Evolutionary conservation across 352 stramenopile genomes (phyloP).

Genomic region (Phytophthora citricola): DNA sequence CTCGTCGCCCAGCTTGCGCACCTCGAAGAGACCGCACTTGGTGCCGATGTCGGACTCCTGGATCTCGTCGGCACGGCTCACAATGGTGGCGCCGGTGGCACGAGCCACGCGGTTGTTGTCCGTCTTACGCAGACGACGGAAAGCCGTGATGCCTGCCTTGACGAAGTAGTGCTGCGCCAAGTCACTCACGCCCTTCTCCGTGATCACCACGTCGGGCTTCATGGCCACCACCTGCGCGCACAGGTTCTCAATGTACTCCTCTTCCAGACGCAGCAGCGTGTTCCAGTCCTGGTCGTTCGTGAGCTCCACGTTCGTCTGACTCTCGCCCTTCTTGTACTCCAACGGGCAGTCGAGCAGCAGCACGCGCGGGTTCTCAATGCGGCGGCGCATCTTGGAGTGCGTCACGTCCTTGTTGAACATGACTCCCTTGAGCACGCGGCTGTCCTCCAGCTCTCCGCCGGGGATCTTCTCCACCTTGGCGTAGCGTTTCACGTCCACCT

Average conservation of each 20-base stretch:
- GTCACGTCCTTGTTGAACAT: constrained; percentile 99
- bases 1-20: constrained; percentile 91
- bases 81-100: constrained; percentile 97
- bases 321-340: constrained; percentile 99
- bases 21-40: constrained; percentile 98
- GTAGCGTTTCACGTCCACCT: constrained; percentile 99
- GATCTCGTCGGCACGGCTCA: constrained; percentile 98
- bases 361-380: constrained; percentile 98
- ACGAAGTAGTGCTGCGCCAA: constrained; percentile 99
- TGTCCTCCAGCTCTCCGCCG: constrained; percentile 96
- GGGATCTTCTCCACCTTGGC: constrained; percentile 99
- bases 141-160: constrained; percentile 99
- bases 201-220: constrained; percentile 99
- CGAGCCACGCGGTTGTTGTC: constrained; percentile 99
- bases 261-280: constrained; percentile 98
- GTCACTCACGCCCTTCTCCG: constrained; percentile 99
- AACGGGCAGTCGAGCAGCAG: constrained; percentile 98
- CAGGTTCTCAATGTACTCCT: constrained; percentile 99
- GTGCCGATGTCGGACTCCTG: constrained; percentile 99
- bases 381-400: constrained; percentile 98
- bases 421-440: constrained; percentile 96
- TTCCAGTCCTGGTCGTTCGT: constrained; percentile 99
- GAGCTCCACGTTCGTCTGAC: constrained; percentile 98
- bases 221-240: constrained; percentile 98
- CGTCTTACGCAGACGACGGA: constrained; percentile 98